phyloP scores from a whole-genome alignment of 1,139 yeast species.

The Hemisphaericaspora xylanilytica region DNA sequence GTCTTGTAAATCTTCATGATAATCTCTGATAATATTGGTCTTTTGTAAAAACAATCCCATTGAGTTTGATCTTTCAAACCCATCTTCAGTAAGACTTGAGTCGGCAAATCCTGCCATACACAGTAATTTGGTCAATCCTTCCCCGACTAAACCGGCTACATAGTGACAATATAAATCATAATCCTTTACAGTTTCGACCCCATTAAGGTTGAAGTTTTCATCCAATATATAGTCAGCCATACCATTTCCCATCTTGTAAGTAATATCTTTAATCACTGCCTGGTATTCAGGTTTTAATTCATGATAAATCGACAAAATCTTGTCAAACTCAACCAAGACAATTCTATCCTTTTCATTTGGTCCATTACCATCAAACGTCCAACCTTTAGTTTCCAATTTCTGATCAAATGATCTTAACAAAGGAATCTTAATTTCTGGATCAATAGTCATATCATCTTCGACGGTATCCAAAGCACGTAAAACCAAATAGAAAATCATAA shows the following conservation, averaged over 20 bases:
- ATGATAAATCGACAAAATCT: constrained; percentile 68
- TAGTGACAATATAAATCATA: constrained; percentile 92
- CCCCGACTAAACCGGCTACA: constrained; percentile 98
- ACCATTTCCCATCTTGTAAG: constrained; percentile 89
- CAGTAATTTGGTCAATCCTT: constrained; percentile 83
- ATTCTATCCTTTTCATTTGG: constrained; percentile 78
- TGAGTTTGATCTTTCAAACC: constrained; percentile 63
- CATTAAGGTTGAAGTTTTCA: constrained; percentile 74
- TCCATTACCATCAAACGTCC: constrained; percentile 77
- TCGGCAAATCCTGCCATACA: constrained; percentile 67
- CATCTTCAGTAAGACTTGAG: constrained; percentile 44
- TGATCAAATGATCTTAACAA: constrained; percentile 66
- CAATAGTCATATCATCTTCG: constrained; percentile 93
- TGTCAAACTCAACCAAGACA: constrained; percentile 75
- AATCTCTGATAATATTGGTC: constrained; percentile 94
- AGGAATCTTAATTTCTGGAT: constrained; percentile 68
- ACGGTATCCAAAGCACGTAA: constrained; percentile 92
- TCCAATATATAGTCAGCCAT: constrained; percentile 92
- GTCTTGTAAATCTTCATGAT: constrained; percentile 86
- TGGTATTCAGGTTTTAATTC: constrained; percentile 73
- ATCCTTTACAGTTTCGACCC: constrained; percentile 74
- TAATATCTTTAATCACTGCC: constrained; percentile 72
- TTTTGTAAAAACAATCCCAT: constrained; percentile 97
- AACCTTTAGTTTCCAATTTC: constrained; percentile 60
- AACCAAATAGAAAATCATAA: constrained; percentile 80